phyloP scores from a whole-genome alignment of 768 basidiomycete genomes.

The Psilocybe subaeruginosa region DNA sequence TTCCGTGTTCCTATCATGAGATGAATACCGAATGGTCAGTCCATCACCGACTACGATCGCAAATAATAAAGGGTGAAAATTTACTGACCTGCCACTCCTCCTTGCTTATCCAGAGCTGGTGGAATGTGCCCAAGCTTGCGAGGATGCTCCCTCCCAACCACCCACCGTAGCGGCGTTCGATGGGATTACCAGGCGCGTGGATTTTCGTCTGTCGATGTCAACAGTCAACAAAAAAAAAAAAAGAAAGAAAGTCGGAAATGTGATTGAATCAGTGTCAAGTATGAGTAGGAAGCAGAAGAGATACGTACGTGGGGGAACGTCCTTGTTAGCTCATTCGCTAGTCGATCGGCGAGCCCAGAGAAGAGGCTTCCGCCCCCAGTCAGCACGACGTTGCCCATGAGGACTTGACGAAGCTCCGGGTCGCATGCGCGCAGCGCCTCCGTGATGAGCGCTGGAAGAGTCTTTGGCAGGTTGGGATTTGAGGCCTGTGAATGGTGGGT shows the following conservation, averaged over 20 bases:
- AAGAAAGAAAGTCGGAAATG: background rate
- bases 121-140: conserved; percentile 95
- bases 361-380: conserved; percentile 94
- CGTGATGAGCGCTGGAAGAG: conserved; percentile 74
- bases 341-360: conserved; percentile 82
- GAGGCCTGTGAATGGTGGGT: conserved; percentile 31
- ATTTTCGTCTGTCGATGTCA: conserved; percentile 75
- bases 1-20: conserved; percentile 71
- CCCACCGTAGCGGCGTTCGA: conserved; percentile 88
- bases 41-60: background rate
- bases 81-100: conserved; percentile 87
- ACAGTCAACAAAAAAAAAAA: background rate
- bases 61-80: background rate
- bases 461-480: conserved; percentile 75
- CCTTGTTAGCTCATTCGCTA: conserved; percentile 74
- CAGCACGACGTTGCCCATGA: conserved; percentile 92
- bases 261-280: background rate
- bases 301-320: conserved; percentile 77
- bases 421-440: conserved; percentile 86
- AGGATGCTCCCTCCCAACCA: conserved; percentile 98
- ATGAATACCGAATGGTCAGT: background rate
- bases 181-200: conserved; percentile 88
- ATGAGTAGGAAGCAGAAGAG: background rate
- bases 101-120: conserved; percentile 93
- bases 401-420: conserved; percentile 86